These are phyloP conservation scores for Gossypium mustelinum DNA, from an alignment of 345 rosid species.

Conservation along the genomic window DNA sequence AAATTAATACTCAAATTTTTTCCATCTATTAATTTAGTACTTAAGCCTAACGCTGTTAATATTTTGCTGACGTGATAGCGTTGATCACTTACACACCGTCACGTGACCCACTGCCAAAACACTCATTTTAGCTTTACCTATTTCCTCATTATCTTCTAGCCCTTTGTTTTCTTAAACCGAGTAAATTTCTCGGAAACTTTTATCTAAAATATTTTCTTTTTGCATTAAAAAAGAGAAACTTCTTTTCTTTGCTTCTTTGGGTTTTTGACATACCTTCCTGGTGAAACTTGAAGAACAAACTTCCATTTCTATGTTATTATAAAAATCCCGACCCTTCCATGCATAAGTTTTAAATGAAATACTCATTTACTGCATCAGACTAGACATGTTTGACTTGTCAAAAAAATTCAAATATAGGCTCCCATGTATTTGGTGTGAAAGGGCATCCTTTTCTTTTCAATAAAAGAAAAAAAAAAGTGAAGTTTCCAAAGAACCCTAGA, in stretches of 20 bases:
- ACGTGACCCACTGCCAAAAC: not conserved
- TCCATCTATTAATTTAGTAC: too few species aligned
- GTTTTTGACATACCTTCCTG: not conserved
- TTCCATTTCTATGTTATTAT: not conserved
- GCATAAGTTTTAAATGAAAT: too few species aligned
- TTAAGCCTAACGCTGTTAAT: too few species aligned
- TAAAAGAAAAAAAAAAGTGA: not conserved
- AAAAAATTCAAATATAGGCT: too few species aligned
- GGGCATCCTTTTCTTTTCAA: not conserved
- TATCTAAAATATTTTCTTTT: not conserved
- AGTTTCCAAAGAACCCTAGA: not conserved
- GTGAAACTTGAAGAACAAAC: conserved; percentile 8
- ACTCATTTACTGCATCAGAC: too few species aligned
- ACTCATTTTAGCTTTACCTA: not conserved
- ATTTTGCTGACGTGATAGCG: too few species aligned
- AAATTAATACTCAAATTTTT: too few species aligned
- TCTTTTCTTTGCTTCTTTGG: conserved; percentile 18
- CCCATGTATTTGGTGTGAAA: too few species aligned
- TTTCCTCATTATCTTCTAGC: not conserved
- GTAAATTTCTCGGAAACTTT: not conserved
- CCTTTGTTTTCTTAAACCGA: conserved; percentile 6
- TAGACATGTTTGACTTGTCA: too few species aligned
- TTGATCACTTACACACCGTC: too few species aligned
- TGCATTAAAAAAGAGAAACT: not conserved
- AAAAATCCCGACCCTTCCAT: not conserved